Conservation (phyloP, 2,329 filamentous ascomycete species). For the Aspergillus carbonarius region DNA sequence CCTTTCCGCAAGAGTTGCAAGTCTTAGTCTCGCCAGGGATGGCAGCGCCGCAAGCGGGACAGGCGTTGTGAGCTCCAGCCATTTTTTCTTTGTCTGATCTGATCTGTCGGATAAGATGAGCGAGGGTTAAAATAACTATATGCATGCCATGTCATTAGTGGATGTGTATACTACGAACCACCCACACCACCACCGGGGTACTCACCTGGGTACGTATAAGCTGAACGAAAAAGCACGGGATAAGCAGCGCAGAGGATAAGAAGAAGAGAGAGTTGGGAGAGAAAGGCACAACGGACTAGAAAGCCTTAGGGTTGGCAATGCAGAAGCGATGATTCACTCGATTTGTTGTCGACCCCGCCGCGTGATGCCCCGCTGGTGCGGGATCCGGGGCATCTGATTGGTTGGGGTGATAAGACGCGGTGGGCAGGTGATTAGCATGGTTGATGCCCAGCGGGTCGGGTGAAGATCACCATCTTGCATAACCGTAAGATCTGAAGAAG, state of each 20-base stretch:
- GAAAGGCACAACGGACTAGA: not conserved
- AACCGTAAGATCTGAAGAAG: too few relatives aligned
- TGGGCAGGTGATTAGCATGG: not conserved
- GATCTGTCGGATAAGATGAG: not conserved
- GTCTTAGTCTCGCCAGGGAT: constrained; percentile 30
- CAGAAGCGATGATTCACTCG: not conserved
- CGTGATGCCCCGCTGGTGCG: not conserved
- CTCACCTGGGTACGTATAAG: not conserved
- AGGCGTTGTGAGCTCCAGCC: constrained; percentile 22
- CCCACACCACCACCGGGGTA: not conserved
- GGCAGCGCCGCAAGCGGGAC: constrained; percentile 27
- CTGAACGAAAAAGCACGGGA: not conserved
- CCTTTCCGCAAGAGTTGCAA: constrained; percentile 30
- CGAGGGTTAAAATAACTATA: not conserved
- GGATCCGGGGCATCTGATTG: not conserved
- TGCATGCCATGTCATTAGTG: not conserved
- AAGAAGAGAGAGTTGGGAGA: not conserved
- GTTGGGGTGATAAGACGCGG: not conserved
- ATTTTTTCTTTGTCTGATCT: constrained; percentile 11
- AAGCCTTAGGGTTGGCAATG: not conserved
- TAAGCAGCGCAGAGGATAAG: not conserved
- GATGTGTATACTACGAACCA: not conserved
- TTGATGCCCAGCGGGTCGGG: too few relatives aligned
- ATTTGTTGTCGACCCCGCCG: not conserved
- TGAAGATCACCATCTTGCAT: too few relatives aligned